These are phyloP conservation scores for Ceratocystis albifundus DNA, from an alignment of 2,329 filamentous ascomycete species.

Conservation along the genomic window DNA sequence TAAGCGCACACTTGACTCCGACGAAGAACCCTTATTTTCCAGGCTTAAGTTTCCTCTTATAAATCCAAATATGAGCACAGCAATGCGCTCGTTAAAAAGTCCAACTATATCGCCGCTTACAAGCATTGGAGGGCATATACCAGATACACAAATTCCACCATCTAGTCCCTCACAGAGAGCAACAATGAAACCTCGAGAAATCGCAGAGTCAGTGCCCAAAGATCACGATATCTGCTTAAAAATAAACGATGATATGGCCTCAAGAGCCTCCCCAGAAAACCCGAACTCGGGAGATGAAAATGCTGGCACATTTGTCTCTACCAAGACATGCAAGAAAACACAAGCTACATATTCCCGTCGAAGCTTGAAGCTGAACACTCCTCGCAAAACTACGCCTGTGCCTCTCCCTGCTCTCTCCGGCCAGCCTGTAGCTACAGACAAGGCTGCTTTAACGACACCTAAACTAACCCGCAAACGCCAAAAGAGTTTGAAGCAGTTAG, in stretches of 20 bases:
- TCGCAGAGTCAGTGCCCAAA: neutral
- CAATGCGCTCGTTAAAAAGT: conserved; percentile 12
- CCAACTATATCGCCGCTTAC: conserved; percentile 20
- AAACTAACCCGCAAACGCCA: conserved; percentile 9
- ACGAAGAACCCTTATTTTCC: conserved; percentile 16
- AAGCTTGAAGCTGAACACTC: neutral
- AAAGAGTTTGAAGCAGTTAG: neutral
- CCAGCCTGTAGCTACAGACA: neutral
- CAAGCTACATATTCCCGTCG: conserved; percentile 13
- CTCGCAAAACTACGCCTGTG: conserved; percentile 12
- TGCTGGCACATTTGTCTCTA: neutral
- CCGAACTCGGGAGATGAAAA: neutral
- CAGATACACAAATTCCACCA: conserved; percentile 18
- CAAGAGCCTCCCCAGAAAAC: neutral
- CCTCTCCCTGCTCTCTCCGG: conserved; percentile 8
- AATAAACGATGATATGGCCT: neutral
- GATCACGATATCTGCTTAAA: neutral
- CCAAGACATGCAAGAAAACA: conserved; percentile 6
- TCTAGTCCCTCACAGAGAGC: neutral
- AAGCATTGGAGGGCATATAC: conserved; percentile 12
- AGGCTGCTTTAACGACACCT: neutral
- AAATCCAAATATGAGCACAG: neutral
- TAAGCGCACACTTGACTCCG: neutral
- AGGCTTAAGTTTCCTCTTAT: conserved; percentile 13
- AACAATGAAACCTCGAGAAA: neutral